Evolutionary conservation across 495 filamentous ascomycete species (phyloP), one percentile per base, ranked within the genome.

Genomic region (Trichoderma gamsii): DNA sequence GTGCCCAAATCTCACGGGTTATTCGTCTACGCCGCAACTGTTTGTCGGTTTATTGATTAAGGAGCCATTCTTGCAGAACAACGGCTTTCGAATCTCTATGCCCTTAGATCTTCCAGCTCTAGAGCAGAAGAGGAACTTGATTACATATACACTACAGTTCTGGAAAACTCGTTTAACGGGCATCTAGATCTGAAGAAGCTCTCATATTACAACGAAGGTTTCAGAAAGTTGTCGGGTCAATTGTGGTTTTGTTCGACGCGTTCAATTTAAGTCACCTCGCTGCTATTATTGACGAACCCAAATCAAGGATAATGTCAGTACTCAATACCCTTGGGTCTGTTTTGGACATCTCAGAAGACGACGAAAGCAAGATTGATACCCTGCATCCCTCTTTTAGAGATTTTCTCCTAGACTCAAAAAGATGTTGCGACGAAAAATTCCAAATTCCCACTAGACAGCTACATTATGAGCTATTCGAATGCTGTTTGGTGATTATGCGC

Each of bases 341-440:
- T 49, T 69, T 83, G 1, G 66, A 74, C 66, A 71, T 81, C 43
- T 74, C 78, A 56, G 65, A 74, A 3, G 67, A 78, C 35, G 0
- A 52, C 21, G 52, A 66, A 25, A n/a, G 32, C 13, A 75, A 75
- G 4, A 63, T 85, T 29, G 74, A 76, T n/a, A 71, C 81, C 2
- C 78, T 79, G 52, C 81, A 86, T 68, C 77, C 74, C 18, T 84
- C 82, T n/a, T 83, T 86, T 69, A 81, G 80, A 61, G 83, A 85
- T 70, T 85, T 80, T 70, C 77, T 86, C 16, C 64, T 84, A 56
- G 75, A 81, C 70, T 59, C 69, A 51, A 65, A 73, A 16, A 72
- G 71, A 65, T 74, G 76, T 65, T 41, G 52, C 6, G 72, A 77
- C 68, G 52, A 44, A 59, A 38, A 41, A 27, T 81, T 82, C 71